phyloP scores from a whole-genome alignment of 148 eudicot species.

The Spergularia bocconei region DNA sequence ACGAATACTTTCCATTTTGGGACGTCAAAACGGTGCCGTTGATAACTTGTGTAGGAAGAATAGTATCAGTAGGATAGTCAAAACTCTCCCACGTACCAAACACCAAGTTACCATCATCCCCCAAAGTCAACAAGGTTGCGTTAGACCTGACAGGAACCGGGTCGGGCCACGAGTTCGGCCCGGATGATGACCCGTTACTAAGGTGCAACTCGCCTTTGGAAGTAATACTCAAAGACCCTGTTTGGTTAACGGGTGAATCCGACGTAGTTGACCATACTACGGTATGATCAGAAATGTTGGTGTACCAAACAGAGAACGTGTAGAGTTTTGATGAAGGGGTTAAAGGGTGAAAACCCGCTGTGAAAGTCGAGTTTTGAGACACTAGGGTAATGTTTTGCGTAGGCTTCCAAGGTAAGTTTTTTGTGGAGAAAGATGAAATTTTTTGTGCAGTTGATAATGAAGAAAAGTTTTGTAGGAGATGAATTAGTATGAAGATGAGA shows the following conservation, averaged over 20 bases:
- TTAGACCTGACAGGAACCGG: conserved; percentile 9
- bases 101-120: conserved; percentile 40
- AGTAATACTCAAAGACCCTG: conserved; percentile 39
- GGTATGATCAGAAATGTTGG: conserved; percentile 24
- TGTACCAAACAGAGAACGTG: conserved; percentile 60
- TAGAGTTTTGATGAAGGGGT: conserved; percentile 29
- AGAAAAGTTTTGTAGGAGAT: conserved; percentile 14
- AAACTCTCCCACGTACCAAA: conserved; percentile 58
- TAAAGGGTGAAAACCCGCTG: conserved; percentile 52
- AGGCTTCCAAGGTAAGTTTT: conserved; percentile 56
- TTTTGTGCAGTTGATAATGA: conserved; percentile 27
- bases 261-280: conserved; percentile 55
- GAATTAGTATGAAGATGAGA: conserved; percentile 9
- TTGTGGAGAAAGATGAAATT: conserved; percentile 33
- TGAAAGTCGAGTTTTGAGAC: conserved; percentile 51
- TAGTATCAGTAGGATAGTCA: conserved; percentile 47
- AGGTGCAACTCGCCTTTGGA: conserved; percentile 46
- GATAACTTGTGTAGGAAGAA: conserved; percentile 40
- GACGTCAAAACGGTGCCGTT: conserved; percentile 30
- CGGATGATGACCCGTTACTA: conserved; percentile 24
- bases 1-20: conserved; percentile 36
- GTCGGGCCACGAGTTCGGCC: conserved; percentile 33
- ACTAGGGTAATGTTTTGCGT: conserved; percentile 42
- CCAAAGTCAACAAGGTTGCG: conserved; percentile 31
- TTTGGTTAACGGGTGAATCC: conserved; percentile 28